These are phyloP conservation scores for Castanea crenata DNA, from an alignment of 306 rosid species.

Conservation along the genomic window DNA sequence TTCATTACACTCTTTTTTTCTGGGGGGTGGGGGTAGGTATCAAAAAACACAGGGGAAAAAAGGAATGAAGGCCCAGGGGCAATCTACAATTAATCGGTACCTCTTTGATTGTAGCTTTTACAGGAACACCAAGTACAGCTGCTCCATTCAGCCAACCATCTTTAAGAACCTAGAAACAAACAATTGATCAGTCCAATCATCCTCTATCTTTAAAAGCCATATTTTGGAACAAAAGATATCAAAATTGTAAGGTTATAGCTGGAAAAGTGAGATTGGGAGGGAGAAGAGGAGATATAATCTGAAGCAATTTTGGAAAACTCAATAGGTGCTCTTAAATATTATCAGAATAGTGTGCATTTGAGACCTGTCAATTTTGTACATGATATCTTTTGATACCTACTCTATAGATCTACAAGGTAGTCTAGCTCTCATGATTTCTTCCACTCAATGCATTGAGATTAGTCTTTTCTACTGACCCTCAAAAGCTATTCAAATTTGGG, in stretches of 20 bases:
- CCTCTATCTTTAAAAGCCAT: not conserved
- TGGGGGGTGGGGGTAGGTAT: too few species aligned
- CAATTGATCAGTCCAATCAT: conserved; percentile 21
- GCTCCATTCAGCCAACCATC: conserved; percentile 87
- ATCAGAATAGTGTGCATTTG: not conserved
- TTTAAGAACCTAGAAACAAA: conserved; percentile 63
- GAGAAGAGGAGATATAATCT: not conserved
- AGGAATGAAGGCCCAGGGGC: not conserved
- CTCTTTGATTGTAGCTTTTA: conserved; percentile 96
- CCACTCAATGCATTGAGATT: not conserved
- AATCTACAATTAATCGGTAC: conserved; percentile 31
- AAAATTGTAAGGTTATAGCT: not conserved
- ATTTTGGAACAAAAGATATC: not conserved
- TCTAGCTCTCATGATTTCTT: not conserved
- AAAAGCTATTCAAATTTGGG: not conserved
- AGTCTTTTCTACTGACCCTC: not conserved
- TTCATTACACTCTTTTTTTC: too few species aligned
- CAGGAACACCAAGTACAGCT: conserved; percentile 95
- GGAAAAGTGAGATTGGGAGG: not conserved
- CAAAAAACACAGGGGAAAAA: too few species aligned
- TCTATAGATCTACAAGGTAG: not conserved
- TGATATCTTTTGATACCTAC: not conserved
- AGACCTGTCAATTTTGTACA: not conserved
- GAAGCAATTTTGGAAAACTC: not conserved
- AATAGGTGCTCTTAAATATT: not conserved